Evolutionary conservation across 768 basidiomycete species (phyloP), one percentile per base, ranked within the genome.

Genomic region (Hemileccinum rubropunctum): DNA sequence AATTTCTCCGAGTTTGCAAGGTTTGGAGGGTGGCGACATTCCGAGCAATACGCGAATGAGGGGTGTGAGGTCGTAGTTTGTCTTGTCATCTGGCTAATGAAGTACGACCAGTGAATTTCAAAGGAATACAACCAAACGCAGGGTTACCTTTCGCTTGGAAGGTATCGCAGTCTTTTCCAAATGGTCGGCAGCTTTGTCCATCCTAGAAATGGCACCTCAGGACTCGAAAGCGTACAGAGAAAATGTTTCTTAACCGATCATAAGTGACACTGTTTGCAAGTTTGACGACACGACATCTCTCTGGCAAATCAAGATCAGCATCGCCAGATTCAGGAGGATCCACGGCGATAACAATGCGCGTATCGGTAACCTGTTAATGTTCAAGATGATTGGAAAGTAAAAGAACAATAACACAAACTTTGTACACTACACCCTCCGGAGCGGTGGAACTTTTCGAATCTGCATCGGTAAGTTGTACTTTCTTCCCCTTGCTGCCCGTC

Each of bases 221-320:
- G 9, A 39, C 17, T 28, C 6, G 17, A n/a, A 4, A 14, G 17
- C 13, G 1, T 6, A 36, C 4, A 27, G 18, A 33, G 28, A 17
- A 0, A 15, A 10, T 10, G 17, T 15, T 15, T 20, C 32, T 53
- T 37, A 63, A 82, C 89, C 94, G 79, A 59, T 94, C 91, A 64
- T 89, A 94, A 1, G 95, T 98, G 14, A 91, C 83, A 47, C 85
- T 92, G 58, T 98, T 98, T 12, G 93, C 93, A 2, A 95, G 75
- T 63, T 98, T 98, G 45, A 98, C 65, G 44, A 94, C 71, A 15
- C 90, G 77, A 68, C 92, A 91, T 43, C 88, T 77, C 59, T 95
- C 92, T 6, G 93, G 91, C 0, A 97, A 65, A 58, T 92, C 88
- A 12, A 90, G 70, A 42, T 90, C 87, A 39, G 82, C 78, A 42